Base-by-base conservation (phyloP, 192 early-diverging fungal genomes). In the Cetraspora pellucida region DNA sequence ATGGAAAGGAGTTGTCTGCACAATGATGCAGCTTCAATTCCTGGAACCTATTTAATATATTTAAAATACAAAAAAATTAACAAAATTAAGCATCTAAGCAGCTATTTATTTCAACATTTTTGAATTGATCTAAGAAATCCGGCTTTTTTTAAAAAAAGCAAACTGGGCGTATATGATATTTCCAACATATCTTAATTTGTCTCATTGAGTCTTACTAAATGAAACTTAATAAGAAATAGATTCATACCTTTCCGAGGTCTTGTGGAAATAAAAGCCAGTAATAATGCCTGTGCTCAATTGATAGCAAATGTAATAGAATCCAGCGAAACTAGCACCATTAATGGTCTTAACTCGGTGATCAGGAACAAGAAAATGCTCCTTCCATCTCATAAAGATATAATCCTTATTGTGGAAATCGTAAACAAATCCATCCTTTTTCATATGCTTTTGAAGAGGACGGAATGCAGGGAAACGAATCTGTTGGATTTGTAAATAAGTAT, bases 381-480 rank as follows among this genome's bases (percentile, higher is more conserved):
- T 96, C 95, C 95, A 96, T 54, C 95, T 87, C 95, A 96, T 96
- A 82, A 93, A 96, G 10, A 96, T 84, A 50, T 82, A 88, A 78
- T 85, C 87, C 78, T 87, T 81, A 55, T 82, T 74, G 14, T 72
- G 66, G 17, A 85, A 82, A 75, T 87, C 82, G 70, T 85, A 87
- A 30, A 70, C 74, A 57, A 82, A 82, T 19, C 77, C 83, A 30
- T 88, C 83, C 21, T 83, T 77, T 49, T 84, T 80, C 69, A 87
- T 85, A 1, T 69, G 69, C 74, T 89, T 74, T 59, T 81, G 65
- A 85, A 90, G 75, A 47, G 82, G 78, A 16, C 67, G 47, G 72
- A 87, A 89, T 19, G 86, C 82, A n/a, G 81, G 69, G 63, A 89
- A 89, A 10, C 77, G 80, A 14, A 71, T 81, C 87, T 89, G 67